phyloP scores from a whole-genome alignment of 306 rosid species.

The Trichosanthes cucumerina region DNA sequence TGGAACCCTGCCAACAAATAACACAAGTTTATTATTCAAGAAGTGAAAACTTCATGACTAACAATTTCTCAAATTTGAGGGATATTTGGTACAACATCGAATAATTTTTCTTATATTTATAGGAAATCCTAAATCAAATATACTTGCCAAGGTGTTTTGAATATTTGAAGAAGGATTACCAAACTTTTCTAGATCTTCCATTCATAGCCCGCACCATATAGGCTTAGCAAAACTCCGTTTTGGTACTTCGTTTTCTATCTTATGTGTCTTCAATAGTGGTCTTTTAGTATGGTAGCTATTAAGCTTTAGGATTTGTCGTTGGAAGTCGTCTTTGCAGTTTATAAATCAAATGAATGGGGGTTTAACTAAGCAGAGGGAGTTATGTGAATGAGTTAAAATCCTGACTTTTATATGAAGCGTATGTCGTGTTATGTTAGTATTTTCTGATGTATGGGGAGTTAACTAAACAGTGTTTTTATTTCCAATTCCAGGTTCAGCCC shows the following conservation, averaged over 20 bases:
- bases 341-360: background rate
- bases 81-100: background rate
- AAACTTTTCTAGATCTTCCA: background rate
- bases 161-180: background rate
- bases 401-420: background rate
- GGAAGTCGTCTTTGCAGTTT: background rate
- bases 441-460: no score
- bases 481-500: conserved; percentile 71
- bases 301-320: background rate
- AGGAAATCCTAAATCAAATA: background rate
- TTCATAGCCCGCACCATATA: background rate
- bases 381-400: background rate
- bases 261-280: background rate
- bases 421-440: no score
- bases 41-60: background rate
- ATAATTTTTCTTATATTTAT: background rate
- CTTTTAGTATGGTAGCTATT: background rate
- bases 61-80: background rate
- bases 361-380: background rate
- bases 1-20: no score
- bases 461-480: background rate
- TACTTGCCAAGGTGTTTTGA: background rate
- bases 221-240: background rate
- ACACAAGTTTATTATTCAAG: no score
- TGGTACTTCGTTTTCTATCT: background rate